Evolutionary conservation across 1,284 basidiomycete genomes (phyloP), one percentile per base, ranked within the genome.

Genomic region (Inonotus obliquus): DNA sequence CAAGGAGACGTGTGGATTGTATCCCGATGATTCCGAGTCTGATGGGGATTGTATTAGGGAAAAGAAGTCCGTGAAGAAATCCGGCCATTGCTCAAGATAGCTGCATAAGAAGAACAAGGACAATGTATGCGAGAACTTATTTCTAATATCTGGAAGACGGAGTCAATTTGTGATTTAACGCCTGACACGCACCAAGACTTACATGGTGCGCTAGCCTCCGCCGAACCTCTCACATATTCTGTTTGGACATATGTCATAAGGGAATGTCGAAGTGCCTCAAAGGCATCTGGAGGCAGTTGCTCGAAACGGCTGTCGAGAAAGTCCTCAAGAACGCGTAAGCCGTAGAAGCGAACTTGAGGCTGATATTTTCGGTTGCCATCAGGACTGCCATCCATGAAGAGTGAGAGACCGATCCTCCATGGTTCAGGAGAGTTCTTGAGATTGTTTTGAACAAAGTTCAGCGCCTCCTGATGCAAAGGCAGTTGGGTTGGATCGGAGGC

Each of bases 121-220:
- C 53, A 98, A 81, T n/a, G 95, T 96, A 77, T 98, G 96, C 17
- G 95, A 94, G 73, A 98, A 92, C 76, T 99, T 99, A 82, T 99
- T 99, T 71, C 95, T 87, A 63, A 97, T 76, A 75, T 90, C 93
- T 94, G 66, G 10, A 35, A 19, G 19, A 27, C 53, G 19, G 48
- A 44, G 64, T 38, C 19, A 58, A 66, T 57, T 27, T n/a, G 19
- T 39, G 7, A 44, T 25, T 54, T 25, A 53, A 61, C 62, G 37
- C 59, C 53, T 39, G 62, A 58, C 23, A 62, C n/a, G 54, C 56
- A 64, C 32, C 19, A n/a, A 59, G 32, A 80, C 91, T 73, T 71
- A 92, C 91, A 94, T 54, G 85, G 70, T 57, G 89, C 84, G 65
- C 79, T 81, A 39, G 83, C 80, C 75, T 94, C 92, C 59, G 91